Evolutionary conservation across 2,329 filamentous ascomycete genomes (phyloP), one percentile per base, ranked within the genome.

Genomic region (Ambrosiella cleistominuta): DNA sequence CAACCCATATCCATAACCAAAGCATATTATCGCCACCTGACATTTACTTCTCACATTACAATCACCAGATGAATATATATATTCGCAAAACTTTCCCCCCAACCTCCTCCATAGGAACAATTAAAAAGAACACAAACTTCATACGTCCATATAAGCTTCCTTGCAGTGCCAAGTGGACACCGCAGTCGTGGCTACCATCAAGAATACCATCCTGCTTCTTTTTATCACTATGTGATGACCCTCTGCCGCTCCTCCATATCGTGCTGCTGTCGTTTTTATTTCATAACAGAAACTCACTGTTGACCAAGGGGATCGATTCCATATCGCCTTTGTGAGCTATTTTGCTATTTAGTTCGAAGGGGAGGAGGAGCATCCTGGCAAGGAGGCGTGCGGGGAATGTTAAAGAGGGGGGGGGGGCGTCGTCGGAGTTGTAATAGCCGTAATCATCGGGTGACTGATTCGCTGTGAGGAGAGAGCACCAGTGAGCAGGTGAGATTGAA

Each of bases 261-360:
- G 13, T 27, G 36, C 35, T 19, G 15, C 15, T 42, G 37, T 17
- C 38, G 38, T 54, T 54, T 54, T 19, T 27, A 54, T 40, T 54
- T 54, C 51, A 54, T 54, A 54, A 54, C 13, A 42, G 39, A 44
- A 54, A 54, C 17, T 42, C 52, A 19, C 37, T 36, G 7, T 15
- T 17, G 35, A 27, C 52, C 52, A 54, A 54, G 52, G 35, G 38
- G 52, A 39, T 12, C 27, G 37, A 27, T 54, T 42, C 38, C 52
- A 54, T 54, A 54, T 54, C 52, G 7, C 15, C 9, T 42, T 54
- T 40, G 37, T 39, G 7, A 54, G 2, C 39, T 11, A 54, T 49
- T 19, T 19, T n/a, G 3, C 39, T 42, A 11, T 12, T 42, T 42
- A 12, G 39, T n/a, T 42, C 11, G 11, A 11, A 2, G 39, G 39